phyloP scores from a whole-genome alignment of 805 yeast species.

The Blastobotrys attinorum region DNA sequence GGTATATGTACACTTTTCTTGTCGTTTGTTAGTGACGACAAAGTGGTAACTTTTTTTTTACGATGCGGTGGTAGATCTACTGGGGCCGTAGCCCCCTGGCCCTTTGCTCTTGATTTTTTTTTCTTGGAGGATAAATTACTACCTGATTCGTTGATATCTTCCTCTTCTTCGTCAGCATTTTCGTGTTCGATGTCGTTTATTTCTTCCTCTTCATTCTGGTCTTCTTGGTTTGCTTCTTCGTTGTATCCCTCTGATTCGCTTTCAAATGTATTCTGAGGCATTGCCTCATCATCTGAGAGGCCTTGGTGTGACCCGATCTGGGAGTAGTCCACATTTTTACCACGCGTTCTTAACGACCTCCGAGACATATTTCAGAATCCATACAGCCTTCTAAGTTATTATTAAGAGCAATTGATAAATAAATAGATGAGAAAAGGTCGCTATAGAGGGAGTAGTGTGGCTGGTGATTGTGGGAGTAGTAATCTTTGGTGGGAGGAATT shows the following conservation, averaged over 20 bases:
- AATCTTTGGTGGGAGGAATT: too few species aligned
- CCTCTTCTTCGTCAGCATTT: conserved; percentile 1
- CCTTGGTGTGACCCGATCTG: conserved; percentile 10
- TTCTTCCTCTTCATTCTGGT: conserved; percentile 11
- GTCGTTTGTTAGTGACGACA: neutral
- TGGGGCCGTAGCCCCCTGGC: neutral
- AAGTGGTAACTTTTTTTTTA: neutral
- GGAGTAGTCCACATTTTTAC: conserved; percentile 13
- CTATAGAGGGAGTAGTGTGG: too few species aligned
- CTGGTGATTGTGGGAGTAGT: too few species aligned
- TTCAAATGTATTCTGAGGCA: neutral
- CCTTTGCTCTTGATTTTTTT: neutral
- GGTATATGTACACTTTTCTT: neutral
- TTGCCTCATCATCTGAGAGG: conserved; percentile 4
- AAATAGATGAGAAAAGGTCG: too few species aligned
- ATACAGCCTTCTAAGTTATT: too few species aligned
- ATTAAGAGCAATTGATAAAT: too few species aligned
- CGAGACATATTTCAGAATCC: conserved; percentile 11
- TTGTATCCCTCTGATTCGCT: conserved; percentile 3
- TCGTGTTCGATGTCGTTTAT: conserved; percentile 10
- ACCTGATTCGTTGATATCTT: neutral
- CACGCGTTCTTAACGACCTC: conserved; percentile 9
- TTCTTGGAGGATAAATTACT: neutral
- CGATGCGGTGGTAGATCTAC: neutral
- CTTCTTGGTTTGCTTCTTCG: neutral